Conservation (phyloP, 2,329 filamentous ascomycete genomes). For the Tympanopsis confertula region DNA sequence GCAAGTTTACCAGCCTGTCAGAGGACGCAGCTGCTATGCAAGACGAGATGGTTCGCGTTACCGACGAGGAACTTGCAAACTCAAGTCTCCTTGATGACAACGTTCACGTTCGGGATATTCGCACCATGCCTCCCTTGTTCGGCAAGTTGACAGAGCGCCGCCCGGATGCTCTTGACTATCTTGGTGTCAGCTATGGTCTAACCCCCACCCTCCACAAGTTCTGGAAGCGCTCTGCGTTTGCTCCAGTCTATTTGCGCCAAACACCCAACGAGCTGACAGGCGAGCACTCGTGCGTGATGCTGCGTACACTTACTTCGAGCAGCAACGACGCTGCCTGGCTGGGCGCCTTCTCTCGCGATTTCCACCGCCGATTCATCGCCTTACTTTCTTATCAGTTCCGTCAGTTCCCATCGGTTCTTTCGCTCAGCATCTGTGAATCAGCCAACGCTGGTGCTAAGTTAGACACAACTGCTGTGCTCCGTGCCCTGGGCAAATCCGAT, state of each 20-base stretch:
- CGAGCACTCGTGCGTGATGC: conserved; percentile 96
- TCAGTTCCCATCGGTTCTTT: conserved; percentile 64
- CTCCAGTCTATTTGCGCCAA: conserved; percentile 85
- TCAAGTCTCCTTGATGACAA: conserved; percentile 73
- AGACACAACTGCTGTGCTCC: conserved; percentile 36
- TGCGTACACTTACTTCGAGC: conserved; percentile 57
- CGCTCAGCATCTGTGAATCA: conserved; percentile 79
- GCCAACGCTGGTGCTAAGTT: conserved; percentile 62
- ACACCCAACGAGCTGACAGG: conserved; percentile 93
- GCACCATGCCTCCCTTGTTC: conserved; percentile 86
- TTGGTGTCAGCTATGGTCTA: conserved; percentile 90
- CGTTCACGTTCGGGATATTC: conserved; percentile 80
- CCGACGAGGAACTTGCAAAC: conserved; percentile 69
- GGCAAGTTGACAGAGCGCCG: conserved; percentile 74
- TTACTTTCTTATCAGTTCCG: conserved; percentile 90
- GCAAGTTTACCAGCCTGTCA: conserved; percentile 74
- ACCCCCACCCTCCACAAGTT: conserved; percentile 84
- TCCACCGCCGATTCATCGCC: conserved; percentile 84
- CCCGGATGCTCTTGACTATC: conserved; percentile 73
- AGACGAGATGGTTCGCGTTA: conserved; percentile 64
- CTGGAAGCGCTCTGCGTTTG: conserved; percentile 82
- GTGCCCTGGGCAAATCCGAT: conserved; percentile 58
- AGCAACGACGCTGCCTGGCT: conserved; percentile 71
- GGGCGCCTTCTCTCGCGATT: conserved; percentile 80
- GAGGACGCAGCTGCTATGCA: conserved; percentile 52